phyloP scores from a whole-genome alignment of 2,329 filamentous ascomycete species.

The Aureobasidium melanogenum region DNA sequence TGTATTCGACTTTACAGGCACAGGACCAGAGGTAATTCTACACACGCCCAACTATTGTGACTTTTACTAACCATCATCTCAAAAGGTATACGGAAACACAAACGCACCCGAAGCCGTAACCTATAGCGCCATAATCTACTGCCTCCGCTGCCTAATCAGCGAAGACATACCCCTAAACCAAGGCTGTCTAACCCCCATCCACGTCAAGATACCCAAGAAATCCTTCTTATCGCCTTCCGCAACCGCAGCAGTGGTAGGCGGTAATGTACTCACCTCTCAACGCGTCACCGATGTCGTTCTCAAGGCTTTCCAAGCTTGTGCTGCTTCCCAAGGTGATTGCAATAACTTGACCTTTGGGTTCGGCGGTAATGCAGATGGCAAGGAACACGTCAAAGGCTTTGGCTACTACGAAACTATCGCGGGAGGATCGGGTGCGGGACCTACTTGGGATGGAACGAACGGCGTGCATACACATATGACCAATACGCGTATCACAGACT shows the following conservation, averaged over 20 bases:
- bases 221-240: constrained; percentile 67
- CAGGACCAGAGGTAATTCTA: constrained; percentile 53
- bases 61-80: not conserved
- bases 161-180: constrained; percentile 82
- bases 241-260: constrained; percentile 71
- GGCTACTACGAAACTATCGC: constrained; percentile 84
- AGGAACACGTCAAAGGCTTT: constrained; percentile 62
- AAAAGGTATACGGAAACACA: constrained; percentile 53
- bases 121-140: constrained; percentile 80
- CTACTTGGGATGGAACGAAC: constrained; percentile 62
- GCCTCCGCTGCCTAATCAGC: constrained; percentile 66
- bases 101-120: constrained; percentile 78
- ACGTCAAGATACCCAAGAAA: constrained; percentile 59
- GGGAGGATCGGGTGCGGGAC: constrained; percentile 65
- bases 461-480: constrained; percentile 83
- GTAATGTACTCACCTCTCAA: constrained; percentile 71
- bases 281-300: constrained; percentile 77
- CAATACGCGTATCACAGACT: constrained; percentile 75
- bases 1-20: constrained; percentile 69
- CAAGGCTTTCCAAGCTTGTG: constrained; percentile 69
- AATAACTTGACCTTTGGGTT: constrained; percentile 70
- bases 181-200: constrained; percentile 67
- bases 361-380: constrained; percentile 54
- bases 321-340: constrained; percentile 69
- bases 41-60: not conserved